Percentiles rank a stretch among this genome's conserved stretches.
phyloP scores from a whole-genome alignment of 768 basidiomycete species.

The Atractiella rhizophila region DNA sequence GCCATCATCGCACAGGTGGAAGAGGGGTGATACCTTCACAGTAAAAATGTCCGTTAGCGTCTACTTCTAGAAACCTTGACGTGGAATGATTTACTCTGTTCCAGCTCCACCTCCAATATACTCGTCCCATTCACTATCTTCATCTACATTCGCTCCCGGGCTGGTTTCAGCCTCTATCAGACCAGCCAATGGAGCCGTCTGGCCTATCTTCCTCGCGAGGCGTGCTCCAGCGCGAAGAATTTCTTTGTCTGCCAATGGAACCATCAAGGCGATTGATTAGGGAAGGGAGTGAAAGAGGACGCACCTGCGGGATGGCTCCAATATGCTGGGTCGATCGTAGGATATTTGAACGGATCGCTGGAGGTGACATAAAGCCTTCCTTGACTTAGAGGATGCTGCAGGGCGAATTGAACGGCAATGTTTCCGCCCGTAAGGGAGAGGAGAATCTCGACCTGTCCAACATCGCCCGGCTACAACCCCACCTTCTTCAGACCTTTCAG shows the following conservation, averaged over 20 bases:
- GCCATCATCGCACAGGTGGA: conserved; percentile 28
- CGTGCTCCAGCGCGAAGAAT: conserved; percentile 18
- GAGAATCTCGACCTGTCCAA: conserved; percentile 37
- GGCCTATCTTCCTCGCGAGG: conserved; percentile 21
- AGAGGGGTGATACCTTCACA: conserved; percentile 26
- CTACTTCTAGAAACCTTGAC: no score
- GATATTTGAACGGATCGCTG: conserved; percentile 33
- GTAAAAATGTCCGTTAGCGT: no score
- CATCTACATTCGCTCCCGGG: conserved; percentile 20
- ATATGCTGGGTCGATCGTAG: conserved; percentile 31
- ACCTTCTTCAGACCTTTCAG: no score
- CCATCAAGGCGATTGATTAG: no score
- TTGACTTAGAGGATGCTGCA: conserved; percentile 40
- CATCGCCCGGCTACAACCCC: no score
- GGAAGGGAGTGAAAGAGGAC: no score
- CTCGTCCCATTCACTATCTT: conserved; percentile 21
- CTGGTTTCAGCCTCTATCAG: conserved; percentile 20
- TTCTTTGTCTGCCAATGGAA: conserved; percentile 19
- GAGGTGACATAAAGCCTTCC: conserved; percentile 39
- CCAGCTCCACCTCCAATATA: conserved; percentile 13
- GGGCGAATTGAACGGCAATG: conserved; percentile 34
- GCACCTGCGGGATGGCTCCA: conserved; percentile 20
- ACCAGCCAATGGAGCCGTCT: conserved; percentile 20
- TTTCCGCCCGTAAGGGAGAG: conserved; percentile 24
- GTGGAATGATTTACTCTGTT: no score